These are phyloP conservation scores for Knufia fluminis DNA, from an alignment of 2,329 filamentous ascomycete genomes.

Conservation along the genomic window DNA sequence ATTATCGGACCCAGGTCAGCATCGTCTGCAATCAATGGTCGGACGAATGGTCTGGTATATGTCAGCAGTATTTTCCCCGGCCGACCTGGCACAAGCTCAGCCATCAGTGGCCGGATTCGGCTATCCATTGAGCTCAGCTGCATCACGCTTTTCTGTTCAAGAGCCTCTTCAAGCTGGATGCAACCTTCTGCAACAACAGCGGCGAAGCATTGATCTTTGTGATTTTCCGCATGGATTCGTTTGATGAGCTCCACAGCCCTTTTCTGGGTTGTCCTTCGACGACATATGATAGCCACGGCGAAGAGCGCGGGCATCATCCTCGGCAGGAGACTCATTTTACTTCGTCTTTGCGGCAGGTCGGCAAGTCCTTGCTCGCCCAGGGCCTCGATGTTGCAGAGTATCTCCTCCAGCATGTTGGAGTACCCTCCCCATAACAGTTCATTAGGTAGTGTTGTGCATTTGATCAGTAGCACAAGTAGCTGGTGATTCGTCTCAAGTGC, in stretches of 20 bases:
- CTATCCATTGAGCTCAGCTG: slow-evolving; percentile 4
- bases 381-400: slow-evolving; percentile 1
- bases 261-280: slow-evolving; percentile 1
- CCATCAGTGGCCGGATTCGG: slow-evolving; percentile 7
- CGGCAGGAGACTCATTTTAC: slow-evolving; percentile 3
- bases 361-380: slow-evolving; percentile 1
- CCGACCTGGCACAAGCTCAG: slow-evolving; percentile 4
- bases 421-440: slow-evolving; percentile 4
- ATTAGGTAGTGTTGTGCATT: slow-evolving; percentile 7
- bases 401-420: background rate
- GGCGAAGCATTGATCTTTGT: slow-evolving; percentile 7
- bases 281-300: slow-evolving; percentile 4
- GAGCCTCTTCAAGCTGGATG: slow-evolving; percentile 1
- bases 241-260: slow-evolving; percentile 5
- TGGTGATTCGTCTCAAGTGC: slow-evolving; percentile 9
- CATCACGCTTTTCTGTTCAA: slow-evolving; percentile 7
- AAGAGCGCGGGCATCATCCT: slow-evolving; percentile 9
- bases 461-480: slow-evolving; percentile 1
- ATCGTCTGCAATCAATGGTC: slow-evolving; percentile 4
- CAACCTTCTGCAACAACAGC: slow-evolving; percentile 6
- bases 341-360: background rate
- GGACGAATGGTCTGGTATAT: slow-evolving; percentile 8
- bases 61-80: slow-evolving; percentile 6
- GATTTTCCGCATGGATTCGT: slow-evolving; percentile 7
- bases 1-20: slow-evolving; percentile 3